Conservation (phyloP, 192 early-diverging fungal species). For the Backusella macrospora region DNA sequence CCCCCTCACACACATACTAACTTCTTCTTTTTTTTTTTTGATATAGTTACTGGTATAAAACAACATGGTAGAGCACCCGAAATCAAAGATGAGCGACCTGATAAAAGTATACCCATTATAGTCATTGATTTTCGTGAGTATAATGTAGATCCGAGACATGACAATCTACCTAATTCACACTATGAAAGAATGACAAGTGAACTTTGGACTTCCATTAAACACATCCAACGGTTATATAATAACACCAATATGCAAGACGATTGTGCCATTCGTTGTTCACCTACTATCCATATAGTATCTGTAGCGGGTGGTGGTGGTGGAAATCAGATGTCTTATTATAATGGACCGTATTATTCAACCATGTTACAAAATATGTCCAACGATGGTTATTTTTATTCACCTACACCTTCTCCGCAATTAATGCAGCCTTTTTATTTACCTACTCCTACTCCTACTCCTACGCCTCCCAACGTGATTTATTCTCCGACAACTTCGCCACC, state of each 20-base stretch:
- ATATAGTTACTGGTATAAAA: not conserved
- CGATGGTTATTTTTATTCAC: no score
- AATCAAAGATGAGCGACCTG: not conserved
- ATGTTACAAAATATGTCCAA: no score
- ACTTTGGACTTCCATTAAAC: not conserved
- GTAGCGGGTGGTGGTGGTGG: not conserved
- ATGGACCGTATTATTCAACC: no score
- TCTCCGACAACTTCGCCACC: no score
- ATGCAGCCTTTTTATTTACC: no score
- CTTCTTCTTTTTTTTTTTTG: not conserved
- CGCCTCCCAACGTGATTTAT: no score
- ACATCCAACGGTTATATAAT: not conserved
- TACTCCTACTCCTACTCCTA: no score
- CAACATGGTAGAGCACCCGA: not conserved
- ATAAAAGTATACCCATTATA: not conserved
- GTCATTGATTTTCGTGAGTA: not conserved
- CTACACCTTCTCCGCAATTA: no score
- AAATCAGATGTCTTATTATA: not conserved
- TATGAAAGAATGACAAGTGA: not conserved
- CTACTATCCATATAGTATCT: not conserved
- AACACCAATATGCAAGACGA: not conserved
- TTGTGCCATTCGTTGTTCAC: not conserved
- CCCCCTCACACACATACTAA: not conserved
- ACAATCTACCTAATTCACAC: not conserved
- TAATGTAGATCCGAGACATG: conserved; percentile 11